These are phyloP conservation scores for Ceratonia siliqua DNA, from an alignment of 306 rosid species.

Conservation along the genomic window DNA sequence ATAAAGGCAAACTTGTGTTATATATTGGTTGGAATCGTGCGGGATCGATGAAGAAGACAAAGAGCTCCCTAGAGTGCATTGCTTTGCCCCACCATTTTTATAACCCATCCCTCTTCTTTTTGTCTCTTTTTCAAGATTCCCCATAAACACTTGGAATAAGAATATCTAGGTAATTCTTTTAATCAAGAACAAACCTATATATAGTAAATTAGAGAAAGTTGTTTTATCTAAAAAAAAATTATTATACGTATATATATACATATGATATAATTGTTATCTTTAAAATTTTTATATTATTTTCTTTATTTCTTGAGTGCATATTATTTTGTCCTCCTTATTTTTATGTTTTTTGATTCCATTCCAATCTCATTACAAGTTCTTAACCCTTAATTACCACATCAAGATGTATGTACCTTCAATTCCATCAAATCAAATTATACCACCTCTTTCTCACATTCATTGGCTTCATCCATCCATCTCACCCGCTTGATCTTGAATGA, in stretches of 20 bases:
- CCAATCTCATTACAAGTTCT: background rate
- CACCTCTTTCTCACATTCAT: background rate
- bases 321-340: too few species aligned
- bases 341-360: background rate
- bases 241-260: too few species aligned
- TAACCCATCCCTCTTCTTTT: conserved; percentile 13
- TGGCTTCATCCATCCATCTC: background rate
- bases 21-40: conserved; percentile 44
- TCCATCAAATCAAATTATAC: conserved; percentile 20
- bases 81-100: conserved; percentile 15
- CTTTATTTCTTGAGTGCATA: too few species aligned
- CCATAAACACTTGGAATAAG: conserved; percentile 39
- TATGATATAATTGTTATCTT: too few species aligned
- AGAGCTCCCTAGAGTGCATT: conserved; percentile 11
- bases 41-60: conserved; percentile 37
- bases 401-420: background rate
- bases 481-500: conserved; percentile 14
- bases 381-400: background rate
- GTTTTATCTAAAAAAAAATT: too few species aligned
- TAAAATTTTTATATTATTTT: too few species aligned
- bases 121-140: conserved; percentile 45
- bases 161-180: conserved; percentile 31
- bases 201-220: too few species aligned
- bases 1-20: conserved; percentile 46
- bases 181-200: too few species aligned